Base-by-base conservation (phyloP, 306 rosid species). In the Quercus suber region DNA sequence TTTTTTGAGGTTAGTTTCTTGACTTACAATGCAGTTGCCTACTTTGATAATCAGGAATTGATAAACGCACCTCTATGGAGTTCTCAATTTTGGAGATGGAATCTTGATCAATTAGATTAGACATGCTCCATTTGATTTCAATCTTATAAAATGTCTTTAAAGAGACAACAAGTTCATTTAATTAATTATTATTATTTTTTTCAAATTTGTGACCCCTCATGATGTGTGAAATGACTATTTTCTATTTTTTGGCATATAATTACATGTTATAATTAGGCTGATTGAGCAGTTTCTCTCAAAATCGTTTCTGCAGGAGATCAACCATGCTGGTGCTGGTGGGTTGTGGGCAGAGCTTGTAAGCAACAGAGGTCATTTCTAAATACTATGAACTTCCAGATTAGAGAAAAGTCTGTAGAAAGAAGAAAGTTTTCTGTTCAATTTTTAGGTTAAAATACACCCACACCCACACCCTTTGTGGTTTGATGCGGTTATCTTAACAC, bases 291-390 rank as follows among this genome's bases (percentile, higher is more conserved):
- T 55, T 13, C 23, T 59, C n/a, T 60, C 19, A 67, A 52, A 30
- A 57, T 18, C 69, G 33, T 55, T 82, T 79, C 65, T 77, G 49
- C 84, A 92, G 97, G 97, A 92, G 87, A 92, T 92, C 27, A 92
- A 92, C 75, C 97, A 92, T 86, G 95, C 97, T 8, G 95, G 95
- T 30, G 93, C 93, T 21, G 97, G 97, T 4, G 95, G 97, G 64
- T 64, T 92, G 73, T 92, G 95, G 95, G 88, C 95, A 18, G 97
- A 92, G 83, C 90, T 90, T 79, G 93, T 90, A 56, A 87, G 76
- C 69, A 90, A 92, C 67, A 83, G 92, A 86, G 97, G 94, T 89
- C 45, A 71, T 79, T 75, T 53, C 77, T 59, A 30, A 78, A 35
- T 58, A 25, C 76, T 33, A 45, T 13, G 11, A 61, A 59, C 52